Conservation (phyloP, 1,284 basidiomycete genomes). For the Ustilago bromivora region DNA sequence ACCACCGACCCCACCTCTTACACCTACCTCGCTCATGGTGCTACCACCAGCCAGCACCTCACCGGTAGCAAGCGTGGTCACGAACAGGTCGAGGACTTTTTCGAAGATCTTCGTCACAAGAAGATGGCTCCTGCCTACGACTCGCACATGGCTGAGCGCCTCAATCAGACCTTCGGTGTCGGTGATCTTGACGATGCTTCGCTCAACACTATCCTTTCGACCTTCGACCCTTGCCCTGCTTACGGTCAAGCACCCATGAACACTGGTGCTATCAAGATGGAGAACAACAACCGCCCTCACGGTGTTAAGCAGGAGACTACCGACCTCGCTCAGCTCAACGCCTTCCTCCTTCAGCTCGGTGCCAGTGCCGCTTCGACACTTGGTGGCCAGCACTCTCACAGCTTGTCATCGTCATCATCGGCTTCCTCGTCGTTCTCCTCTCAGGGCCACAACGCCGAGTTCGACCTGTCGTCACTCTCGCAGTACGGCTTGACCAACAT, state of each 20-base stretch:
- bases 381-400: conserved; percentile 45
- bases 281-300: conserved; percentile 58
- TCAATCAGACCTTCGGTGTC: conserved; percentile 59
- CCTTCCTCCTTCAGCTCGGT: conserved; percentile 68
- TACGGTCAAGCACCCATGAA: conserved; percentile 23
- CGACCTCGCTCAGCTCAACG: conserved; percentile 68
- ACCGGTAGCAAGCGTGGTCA: conserved; percentile 58
- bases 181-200: conserved; percentile 55
- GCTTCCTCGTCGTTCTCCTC: conserved; percentile 27
- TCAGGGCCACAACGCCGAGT: conserved; percentile 37
- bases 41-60: conserved; percentile 48
- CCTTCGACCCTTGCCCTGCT: conserved; percentile 32
- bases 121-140: conserved; percentile 65
- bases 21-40: conserved; percentile 57
- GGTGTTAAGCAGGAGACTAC: conserved; percentile 71
- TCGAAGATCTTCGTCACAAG: conserved; percentile 62
- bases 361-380: conserved; percentile 58
- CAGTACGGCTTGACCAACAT: conserved; percentile 61
- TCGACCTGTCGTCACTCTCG: conserved; percentile 57
- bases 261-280: conserved; percentile 19
- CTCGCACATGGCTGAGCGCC: conserved; percentile 62
- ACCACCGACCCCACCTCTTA: conserved; percentile 60
- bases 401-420: conserved; percentile 30
- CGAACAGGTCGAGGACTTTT: conserved; percentile 61
- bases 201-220: conserved; percentile 54